These are phyloP conservation scores for Rosa lucieae DNA, from an alignment of 306 rosid genomes.

Conservation along the genomic window DNA sequence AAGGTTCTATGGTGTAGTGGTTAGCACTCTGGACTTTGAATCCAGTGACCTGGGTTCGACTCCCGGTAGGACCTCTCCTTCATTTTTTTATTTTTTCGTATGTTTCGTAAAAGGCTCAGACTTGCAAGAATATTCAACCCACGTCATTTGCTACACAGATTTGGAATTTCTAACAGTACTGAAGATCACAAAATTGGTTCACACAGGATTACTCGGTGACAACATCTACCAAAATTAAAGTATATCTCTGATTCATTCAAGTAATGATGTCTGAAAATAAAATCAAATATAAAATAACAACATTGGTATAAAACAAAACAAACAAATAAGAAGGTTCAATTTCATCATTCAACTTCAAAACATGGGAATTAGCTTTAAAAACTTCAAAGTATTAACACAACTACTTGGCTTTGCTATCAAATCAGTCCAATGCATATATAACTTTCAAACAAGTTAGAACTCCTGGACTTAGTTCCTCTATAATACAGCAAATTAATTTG, in stretches of 20 bases:
- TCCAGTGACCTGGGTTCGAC: conserved; percentile 3
- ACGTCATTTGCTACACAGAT: no score
- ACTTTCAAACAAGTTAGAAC: neutral
- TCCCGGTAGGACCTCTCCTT: neutral
- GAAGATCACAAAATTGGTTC: no score
- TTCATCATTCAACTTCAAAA: neutral
- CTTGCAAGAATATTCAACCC: neutral
- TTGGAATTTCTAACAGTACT: no score
- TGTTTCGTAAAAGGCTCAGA: neutral
- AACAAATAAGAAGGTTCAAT: no score
- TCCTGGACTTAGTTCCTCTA: neutral
- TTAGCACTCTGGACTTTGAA: conserved; percentile 14
- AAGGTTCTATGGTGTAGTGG: conserved; percentile 8
- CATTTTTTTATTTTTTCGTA: neutral
- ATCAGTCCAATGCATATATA: neutral
- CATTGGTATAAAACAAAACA: neutral
- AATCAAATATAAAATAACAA: neutral
- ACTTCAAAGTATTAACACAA: neutral
- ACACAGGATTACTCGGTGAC: no score
- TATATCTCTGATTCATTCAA: neutral
- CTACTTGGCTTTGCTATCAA: neutral
- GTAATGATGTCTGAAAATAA: neutral
- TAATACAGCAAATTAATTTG: neutral
- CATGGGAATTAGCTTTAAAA: neutral
- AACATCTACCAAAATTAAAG: no score